These are phyloP conservation scores for Carallia brachiata DNA, from an alignment of 345 rosid species.

Conservation along the genomic window DNA sequence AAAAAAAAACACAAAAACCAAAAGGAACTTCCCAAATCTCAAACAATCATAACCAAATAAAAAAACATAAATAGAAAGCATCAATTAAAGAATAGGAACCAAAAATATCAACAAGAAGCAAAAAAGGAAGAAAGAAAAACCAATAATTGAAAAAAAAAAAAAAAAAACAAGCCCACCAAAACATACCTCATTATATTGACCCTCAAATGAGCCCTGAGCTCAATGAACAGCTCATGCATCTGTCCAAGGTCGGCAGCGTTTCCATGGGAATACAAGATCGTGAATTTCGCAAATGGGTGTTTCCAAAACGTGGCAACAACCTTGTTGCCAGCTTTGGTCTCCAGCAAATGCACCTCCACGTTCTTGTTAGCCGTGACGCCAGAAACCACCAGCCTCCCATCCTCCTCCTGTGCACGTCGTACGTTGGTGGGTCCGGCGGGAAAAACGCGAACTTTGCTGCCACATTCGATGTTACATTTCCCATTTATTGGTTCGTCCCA, in stretches of 20 bases:
- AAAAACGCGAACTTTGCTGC: conserved; percentile 98
- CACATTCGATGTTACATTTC: conserved; percentile 88
- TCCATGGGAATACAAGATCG: conserved; percentile 91
- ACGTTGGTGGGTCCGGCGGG: conserved; percentile 95
- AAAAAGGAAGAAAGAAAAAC: background rate
- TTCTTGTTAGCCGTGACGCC: conserved; percentile 78
- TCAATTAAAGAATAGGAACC: background rate
- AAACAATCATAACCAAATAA: background rate
- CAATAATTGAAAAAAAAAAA: background rate
- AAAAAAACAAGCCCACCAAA: background rate
- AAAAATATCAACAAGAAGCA: background rate
- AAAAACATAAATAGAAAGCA: background rate
- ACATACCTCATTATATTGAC: conserved; percentile 91
- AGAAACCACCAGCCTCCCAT: conserved; percentile 57
- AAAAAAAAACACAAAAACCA: too few species aligned
- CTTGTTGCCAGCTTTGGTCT: conserved; percentile 72
- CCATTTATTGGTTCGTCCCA: conserved; percentile 42
- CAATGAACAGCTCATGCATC: conserved; percentile 92
- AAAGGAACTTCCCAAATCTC: background rate
- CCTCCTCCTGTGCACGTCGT: conserved; percentile 56
- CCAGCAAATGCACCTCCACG: conserved; percentile 74
- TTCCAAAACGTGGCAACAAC: conserved; percentile 91
- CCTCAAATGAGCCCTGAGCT: conserved; percentile 91
- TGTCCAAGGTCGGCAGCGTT: conserved; percentile 98
- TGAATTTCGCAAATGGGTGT: conserved; percentile 89